Percentiles rank a stretch among this genome's conserved stretches.
These are phyloP conservation scores for Alternaria panax DNA, from an alignment of 2,329 filamentous ascomycete species.

Conservation along the genomic window DNA sequence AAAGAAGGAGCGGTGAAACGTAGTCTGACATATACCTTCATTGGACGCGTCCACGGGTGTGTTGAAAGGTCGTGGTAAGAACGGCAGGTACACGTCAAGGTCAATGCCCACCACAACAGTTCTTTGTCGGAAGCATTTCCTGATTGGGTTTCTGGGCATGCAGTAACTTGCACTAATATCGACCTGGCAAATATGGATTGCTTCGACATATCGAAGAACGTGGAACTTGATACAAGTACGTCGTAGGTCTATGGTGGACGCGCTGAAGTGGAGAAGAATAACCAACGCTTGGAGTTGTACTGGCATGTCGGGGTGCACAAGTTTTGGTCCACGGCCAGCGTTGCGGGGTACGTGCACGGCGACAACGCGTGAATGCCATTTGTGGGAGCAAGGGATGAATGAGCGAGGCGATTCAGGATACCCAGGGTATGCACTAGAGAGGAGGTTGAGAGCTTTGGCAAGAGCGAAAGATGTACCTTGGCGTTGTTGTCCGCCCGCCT, in stretches of 20 bases:
- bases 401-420: background rate
- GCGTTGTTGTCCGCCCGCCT: background rate
- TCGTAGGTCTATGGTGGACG: too few species aligned
- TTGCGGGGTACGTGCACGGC: background rate
- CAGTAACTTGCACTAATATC: background rate
- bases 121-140: conserved; percentile 9
- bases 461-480: background rate
- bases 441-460: background rate
- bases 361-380: background rate
- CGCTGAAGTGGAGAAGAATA: too few species aligned
- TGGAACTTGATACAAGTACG: background rate
- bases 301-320: background rate
- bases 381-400: background rate
- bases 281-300: background rate
- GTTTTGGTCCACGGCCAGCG: background rate
- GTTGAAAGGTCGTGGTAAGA: background rate
- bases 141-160: background rate
- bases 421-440: background rate
- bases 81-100: background rate
- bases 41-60: background rate
- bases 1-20: background rate
- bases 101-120: background rate
- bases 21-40: background rate
- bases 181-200: background rate
- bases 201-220: background rate